Evolutionary conservation across 805 yeast species (phyloP).

Genomic region (Candida yuanshanica): DNA sequence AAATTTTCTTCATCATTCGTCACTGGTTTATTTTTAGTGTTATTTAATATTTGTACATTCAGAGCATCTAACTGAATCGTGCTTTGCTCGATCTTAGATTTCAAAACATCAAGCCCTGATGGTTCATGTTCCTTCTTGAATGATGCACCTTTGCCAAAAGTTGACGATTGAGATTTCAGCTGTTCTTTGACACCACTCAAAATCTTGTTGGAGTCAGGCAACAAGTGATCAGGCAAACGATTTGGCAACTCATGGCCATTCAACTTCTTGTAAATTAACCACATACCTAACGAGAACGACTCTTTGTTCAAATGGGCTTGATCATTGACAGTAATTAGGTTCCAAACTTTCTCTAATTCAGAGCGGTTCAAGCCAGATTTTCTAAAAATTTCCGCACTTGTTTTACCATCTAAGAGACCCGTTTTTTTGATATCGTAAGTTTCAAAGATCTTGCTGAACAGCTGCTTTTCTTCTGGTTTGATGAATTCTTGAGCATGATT

Average conservation of each 20-base stretch:
- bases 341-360: conserved; percentile 91
- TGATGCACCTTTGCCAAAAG: conserved; percentile 32
- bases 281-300: conserved; percentile 96
- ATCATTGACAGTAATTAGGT: conserved; percentile 74
- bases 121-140: conserved; percentile 45
- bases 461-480: conserved; percentile 78
- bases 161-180: conserved; percentile 19
- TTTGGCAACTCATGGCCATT: conserved; percentile 85
- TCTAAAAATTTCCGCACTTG: conserved; percentile 81
- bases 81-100: conserved; percentile 66
- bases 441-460: conserved; percentile 80
- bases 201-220: conserved; percentile 80
- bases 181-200: conserved; percentile 67
- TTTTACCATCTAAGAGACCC: conserved; percentile 73
- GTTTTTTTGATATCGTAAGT: conserved; percentile 72
- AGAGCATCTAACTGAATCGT: conserved; percentile 63
- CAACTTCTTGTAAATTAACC: conserved; percentile 82
- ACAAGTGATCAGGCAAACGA: conserved; percentile 77
- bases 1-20: conserved; percentile 33
- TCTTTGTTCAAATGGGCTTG: conserved; percentile 81
- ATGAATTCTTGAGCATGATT: conserved; percentile 53
- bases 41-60: conserved; percentile 36
- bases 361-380: conserved; percentile 84
- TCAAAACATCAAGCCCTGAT: conserved; percentile 41
- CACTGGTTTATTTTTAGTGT: conserved; percentile 3